Conservation (phyloP, 2,329 filamentous ascomycete species). For the Colletotrichum tropicale region DNA sequence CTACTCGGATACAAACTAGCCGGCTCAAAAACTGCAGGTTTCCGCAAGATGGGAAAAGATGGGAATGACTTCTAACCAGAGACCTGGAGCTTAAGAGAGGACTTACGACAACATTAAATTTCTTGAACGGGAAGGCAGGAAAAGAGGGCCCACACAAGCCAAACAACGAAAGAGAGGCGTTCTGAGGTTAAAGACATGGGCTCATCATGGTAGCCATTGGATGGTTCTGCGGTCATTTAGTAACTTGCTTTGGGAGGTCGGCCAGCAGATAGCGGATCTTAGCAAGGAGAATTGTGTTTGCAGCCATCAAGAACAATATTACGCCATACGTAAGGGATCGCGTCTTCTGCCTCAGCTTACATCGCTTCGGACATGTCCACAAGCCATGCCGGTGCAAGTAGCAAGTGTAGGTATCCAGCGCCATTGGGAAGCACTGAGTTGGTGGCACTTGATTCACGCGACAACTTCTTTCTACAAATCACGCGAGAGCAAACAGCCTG, state of each 20-base stretch:
- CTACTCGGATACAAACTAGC: neutral
- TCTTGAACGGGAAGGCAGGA: neutral
- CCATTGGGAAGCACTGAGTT: neutral
- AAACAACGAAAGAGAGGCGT: neutral
- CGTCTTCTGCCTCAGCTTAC: neutral
- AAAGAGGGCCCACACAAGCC: neutral
- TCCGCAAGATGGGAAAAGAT: neutral
- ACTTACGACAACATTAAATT: neutral
- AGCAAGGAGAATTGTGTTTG: neutral
- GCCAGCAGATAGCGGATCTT: neutral
- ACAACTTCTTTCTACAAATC: neutral
- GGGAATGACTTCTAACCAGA: neutral
- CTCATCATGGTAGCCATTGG: neutral
- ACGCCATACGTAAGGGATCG: neutral
- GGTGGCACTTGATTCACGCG: neutral
- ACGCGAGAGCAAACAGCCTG: neutral
- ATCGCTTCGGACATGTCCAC: neutral
- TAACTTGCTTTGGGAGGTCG: neutral
- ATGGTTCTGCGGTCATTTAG: neutral
- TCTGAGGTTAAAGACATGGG: neutral
- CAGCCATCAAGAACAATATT: neutral
- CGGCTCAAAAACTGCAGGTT: neutral
- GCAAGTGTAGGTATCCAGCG: neutral
- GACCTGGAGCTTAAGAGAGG: neutral
- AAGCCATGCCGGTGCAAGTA: neutral